Evolutionary conservation across 2,329 filamentous ascomycete species (phyloP), one percentile per base, ranked within the genome.

Genomic region (Pyrenochaeta sp.): DNA sequence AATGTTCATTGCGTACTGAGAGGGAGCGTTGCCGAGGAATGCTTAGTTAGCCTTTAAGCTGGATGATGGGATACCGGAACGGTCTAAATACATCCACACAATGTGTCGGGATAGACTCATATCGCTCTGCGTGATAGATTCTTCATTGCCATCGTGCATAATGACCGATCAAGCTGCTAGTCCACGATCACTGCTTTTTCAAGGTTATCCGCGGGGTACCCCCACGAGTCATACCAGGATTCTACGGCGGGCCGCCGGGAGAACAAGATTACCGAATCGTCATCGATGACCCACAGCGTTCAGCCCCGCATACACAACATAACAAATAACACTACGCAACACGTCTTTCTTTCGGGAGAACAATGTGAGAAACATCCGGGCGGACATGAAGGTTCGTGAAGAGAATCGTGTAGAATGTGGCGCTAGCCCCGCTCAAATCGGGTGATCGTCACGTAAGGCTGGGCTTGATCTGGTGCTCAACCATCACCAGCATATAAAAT

Each of bases 1-100:
- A 44, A 72, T 73, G 70, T 73, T 65, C 34, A 64, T 74, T 5
- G 43, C 55, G n/a, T 72, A 72, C 47, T 68, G 77, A 34, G 36
- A 39, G 15, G 36, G 13, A 39, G 74, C 75, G 9, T 15, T 9
- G 32, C 32, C 15, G 36, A 39, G 36, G 36, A 19, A 39, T 39
- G 36, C 36, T 39, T 8, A 39, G 15, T 13, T 39, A 19, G 36
- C 36, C 15, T 19, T 39, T 36, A 19, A 13, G 13, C 12, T 9
- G 32, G 9, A 36, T 36, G 12, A 9, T 36, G 9, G 32, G 32
- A 36, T 13, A 36, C 19, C 13, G 13, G 37, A 12, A 22, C 19
- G 37, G 37, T 40, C 32, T 36, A 12, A 36, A 5, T 39, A 39
- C 15, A n/a, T n/a, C 5, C 36, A 5, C 4, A 5, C 36, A 39